Base-by-base conservation (phyloP, 495 filamentous ascomycete species). In the Coniosporium apollinis region DNA sequence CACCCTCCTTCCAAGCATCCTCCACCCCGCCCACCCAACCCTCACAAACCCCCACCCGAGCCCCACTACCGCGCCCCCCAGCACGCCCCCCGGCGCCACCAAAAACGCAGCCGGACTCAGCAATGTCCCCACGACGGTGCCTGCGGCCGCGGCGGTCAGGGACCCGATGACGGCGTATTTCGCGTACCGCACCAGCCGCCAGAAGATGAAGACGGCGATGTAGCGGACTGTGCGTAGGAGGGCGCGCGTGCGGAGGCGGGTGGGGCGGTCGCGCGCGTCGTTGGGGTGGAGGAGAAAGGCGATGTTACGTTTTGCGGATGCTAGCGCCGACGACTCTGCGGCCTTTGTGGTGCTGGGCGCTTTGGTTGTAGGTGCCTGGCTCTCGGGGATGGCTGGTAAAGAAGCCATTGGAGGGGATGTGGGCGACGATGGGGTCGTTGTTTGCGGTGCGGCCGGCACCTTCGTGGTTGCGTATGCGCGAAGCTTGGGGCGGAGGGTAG, bases 161-260 rank as follows among this genome's bases (percentile, higher is more conserved):
- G 56, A 50, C 5, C 51, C 54, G 5, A 57, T 48, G 18, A 47
- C 38, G 7, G 52, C 56, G 34, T 59, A 59, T 39, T 54, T 57
- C 5, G 56, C 56, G 38, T 56, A 59, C 15, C 56, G 46, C 3
- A 57, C 50, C 0, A 59, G 39, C 7, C 50, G 44, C 56, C 56
- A 59, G 51, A 59, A 59, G 19, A 53, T 36, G 44, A 59, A 57
- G 33, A 55, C 41, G 18, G 45, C 38, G 11, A 54, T 21, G 41
- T 47, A 59, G 30, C 45, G 56, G 1, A 50, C 28, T 16, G 46
- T 51, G 39, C 54, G 54, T 3, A 59, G 50, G 20, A 59, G 46
- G 1, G 54, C 48, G 9, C 56, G 50, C 3, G 56, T 59, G 11
- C 54, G 54, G 10, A 55, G 44, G 14, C 30, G 44, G 0, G 37